phyloP scores from a whole-genome alignment of 306 rosid genomes.

The Cajanus cajan region DNA sequence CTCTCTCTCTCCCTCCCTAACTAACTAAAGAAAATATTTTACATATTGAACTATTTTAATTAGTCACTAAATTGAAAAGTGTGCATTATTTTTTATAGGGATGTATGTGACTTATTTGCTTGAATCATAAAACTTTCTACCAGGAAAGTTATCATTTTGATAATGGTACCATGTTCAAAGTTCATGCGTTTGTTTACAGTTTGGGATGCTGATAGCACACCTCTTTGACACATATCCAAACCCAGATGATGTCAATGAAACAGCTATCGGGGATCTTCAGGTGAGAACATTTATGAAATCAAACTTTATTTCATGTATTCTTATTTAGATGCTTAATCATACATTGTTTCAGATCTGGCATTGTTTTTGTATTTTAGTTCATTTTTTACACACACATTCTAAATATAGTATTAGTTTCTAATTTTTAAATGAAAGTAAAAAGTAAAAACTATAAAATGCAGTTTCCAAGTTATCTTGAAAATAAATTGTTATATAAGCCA shows the following conservation, averaged over 20 bases:
- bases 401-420: background rate
- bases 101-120: background rate
- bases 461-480: background rate
- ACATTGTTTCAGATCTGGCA: background rate
- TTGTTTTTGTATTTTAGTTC: background rate
- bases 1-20: background rate
- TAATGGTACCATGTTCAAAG: conserved; percentile 21
- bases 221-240: conserved; percentile 77
- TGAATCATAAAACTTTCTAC: background rate
- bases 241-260: conserved; percentile 62
- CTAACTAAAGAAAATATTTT: background rate
- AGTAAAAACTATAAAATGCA: background rate
- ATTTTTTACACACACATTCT: background rate
- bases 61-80: background rate
- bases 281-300: conserved; percentile 42
- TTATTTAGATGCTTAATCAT: background rate
- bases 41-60: background rate
- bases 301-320: background rate
- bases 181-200: conserved; percentile 54
- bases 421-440: background rate
- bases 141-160: conserved; percentile 3
- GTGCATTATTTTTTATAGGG: background rate
- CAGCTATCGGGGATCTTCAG: conserved; percentile 89
- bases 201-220: conserved; percentile 88
- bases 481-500: too few relatives aligned